Base-by-base conservation (phyloP, 2,329 filamentous ascomycete species). In the Arthroderma sp. region DNA sequence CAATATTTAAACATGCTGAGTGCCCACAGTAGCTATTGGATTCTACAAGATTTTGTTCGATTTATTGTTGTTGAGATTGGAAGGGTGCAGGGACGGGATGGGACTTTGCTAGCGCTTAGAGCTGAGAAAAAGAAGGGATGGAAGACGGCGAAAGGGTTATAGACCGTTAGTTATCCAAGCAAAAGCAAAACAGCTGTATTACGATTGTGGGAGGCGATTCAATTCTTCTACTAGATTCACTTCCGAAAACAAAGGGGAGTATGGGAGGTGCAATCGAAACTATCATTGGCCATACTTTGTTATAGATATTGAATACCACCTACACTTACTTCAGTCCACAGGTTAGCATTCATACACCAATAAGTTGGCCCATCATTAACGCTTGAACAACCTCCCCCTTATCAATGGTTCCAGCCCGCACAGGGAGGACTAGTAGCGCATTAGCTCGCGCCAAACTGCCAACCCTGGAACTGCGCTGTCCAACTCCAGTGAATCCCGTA, bases 1-100 rank as follows among this genome's bases (percentile, higher is more conserved):
- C 88, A 96, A 64, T 98, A 98, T 60, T 66, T 96, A 32, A 95
- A 94, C 53, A 98, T 98, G 91, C 68, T 98, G 44, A 85, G 86
- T 46, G 91, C 91, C 6, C 91, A 98, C 63, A 87, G 85, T 45
- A 89, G 84, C 59, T 98, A 98, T 63, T 98, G 91, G 91, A 74
- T 78, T 2, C 80, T 83, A 55, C 76, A 71, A 29, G 91, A 96
- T 59, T 88, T 98, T 60, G 80, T 94, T n/a, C 71, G 88, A 38
- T 81, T 96, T 70, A 66, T 96, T 41, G 93, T 93, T 37, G 71
- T 89, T 30, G 91, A 98, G 65, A 80, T 93, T 53, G 88, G 88
- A 3, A 71, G 89, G 50, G 72, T 72, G 53, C 74, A 78, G 4
- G 88, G 89, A 0, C 78, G 75, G 53, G 69, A 74, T 8, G 72